Base-by-base conservation (phyloP, 495 filamentous ascomycete species). In the Aspergillus wentii region DNA sequence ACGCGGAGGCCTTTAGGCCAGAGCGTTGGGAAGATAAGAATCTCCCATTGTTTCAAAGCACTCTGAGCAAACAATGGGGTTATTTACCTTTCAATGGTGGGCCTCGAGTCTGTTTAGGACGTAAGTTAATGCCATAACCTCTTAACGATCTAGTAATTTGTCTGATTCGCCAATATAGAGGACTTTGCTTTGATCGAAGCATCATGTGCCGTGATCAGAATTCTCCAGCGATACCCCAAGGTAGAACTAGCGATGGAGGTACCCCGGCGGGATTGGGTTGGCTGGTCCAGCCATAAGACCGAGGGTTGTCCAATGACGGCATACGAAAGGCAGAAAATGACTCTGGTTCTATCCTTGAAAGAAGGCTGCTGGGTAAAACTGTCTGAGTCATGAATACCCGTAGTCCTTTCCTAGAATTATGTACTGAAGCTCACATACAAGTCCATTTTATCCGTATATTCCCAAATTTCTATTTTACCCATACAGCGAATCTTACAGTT, bases 51-150 rank as follows among this genome's bases (percentile, higher is more conserved):
- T n/a, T n/a, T n/a, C 46, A 59, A 31, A 60, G 48, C 19, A 19
- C 28, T 8, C n/a, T n/a, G n/a, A 43, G 48, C 13, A 40, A 47
- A 25, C 48, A 54, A 15, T 85, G 79, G 80, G 76, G 74, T 35
- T 87, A 80, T 56, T 64, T 85, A 16, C 78, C 79, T 6, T 85
- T 85, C 55, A 82, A 81, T 50, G 76, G 77, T 19, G 80, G 83
- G 0, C 64, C 62, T 11, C 38, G 65, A 14, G 41, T 45, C 3
- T 69, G 52, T 40, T 48, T 66, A 1, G 61, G 59, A 15, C n/a
- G n/a, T n/a, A n/a, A n/a, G n/a, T n/a, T n/a, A n/a, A n/a, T n/a
- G n/a, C n/a, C n/a, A n/a, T n/a, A n/a, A n/a, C n/a, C n/a, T n/a
- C n/a, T n/a, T n/a, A n/a, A n/a, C n/a, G n/a, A n/a, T n/a, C n/a